Evolutionary conservation across 371 early-diverging fungal species (phyloP).

Genomic region (Chytridiales sp.): DNA sequence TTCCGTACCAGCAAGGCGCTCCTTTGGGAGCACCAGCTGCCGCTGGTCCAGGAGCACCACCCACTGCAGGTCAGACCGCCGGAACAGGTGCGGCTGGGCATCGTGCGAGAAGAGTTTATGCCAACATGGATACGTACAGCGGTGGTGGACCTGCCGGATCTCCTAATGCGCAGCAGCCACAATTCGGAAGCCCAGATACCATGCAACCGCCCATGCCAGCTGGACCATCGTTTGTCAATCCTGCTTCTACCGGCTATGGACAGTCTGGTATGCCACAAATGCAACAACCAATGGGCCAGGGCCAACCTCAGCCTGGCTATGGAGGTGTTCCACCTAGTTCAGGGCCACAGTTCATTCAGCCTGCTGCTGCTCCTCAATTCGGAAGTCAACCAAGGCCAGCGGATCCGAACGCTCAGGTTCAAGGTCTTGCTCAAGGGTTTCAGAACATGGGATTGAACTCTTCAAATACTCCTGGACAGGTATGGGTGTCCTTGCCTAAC

Average conservation of each 20-base stretch:
- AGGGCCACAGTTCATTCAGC: constrained; percentile 19
- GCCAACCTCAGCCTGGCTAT: too few relatives aligned
- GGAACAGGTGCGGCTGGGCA: background rate
- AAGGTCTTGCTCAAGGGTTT: constrained; percentile 14
- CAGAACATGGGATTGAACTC: too few relatives aligned
- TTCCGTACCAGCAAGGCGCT: background rate
- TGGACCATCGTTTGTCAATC: background rate
- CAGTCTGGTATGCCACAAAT: background rate
- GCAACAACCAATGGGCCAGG: constrained; percentile 5
- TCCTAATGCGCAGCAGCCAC: background rate
- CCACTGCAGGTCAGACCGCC: constrained; percentile 6
- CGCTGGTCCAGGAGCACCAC: constrained; percentile 1
- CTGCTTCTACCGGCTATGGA: too few relatives aligned
- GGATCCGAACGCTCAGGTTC: background rate
- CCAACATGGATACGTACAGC: background rate
- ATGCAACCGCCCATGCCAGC: background rate
- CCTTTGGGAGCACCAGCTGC: background rate
- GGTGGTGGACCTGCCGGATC: constrained; percentile 3
- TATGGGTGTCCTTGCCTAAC: background rate
- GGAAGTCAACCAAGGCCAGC: constrained; percentile 6
- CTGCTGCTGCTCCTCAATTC: constrained; percentile 21
- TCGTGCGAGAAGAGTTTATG: constrained; percentile 3
- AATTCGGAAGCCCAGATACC: background rate
- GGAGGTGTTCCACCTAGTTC: constrained; percentile 1
- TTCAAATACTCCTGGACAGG: too few relatives aligned